These are phyloP conservation scores for Russula vinacea DNA, from an alignment of 768 basidiomycete species.

Conservation along the genomic window DNA sequence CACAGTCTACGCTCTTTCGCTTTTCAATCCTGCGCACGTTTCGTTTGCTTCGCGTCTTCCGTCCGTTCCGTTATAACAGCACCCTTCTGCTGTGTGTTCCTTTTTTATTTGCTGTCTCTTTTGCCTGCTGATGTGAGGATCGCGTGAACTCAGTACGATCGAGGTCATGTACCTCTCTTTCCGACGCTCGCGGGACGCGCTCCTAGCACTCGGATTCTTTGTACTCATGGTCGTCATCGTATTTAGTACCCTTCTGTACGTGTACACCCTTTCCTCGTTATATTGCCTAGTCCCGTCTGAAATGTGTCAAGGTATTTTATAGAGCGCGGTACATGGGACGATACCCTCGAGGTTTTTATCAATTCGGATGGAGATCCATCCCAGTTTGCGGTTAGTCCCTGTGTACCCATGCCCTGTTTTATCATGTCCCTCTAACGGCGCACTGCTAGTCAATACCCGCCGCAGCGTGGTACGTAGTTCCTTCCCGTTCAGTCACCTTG, in stretches of 20 bases:
- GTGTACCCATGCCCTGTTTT: not conserved
- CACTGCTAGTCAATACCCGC: slow-evolving; percentile 58
- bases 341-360: slow-evolving; percentile 71
- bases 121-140: not conserved
- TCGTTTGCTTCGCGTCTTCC: slow-evolving; percentile 82
- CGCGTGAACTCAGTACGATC: slow-evolving; percentile 55
- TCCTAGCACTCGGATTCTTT: slow-evolving; percentile 85
- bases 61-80: slow-evolving; percentile 82
- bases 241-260: slow-evolving; percentile 77
- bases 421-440: not conserved
- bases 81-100: slow-evolving; percentile 67
- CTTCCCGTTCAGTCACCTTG: slow-evolving; percentile 1
- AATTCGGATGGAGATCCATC: slow-evolving; percentile 82
- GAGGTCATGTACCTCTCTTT: slow-evolving; percentile 93
- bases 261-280: not conserved
- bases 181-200: slow-evolving; percentile 78
- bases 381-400: slow-evolving; percentile 60
- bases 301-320: slow-evolving; percentile 65
- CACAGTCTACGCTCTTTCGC: slow-evolving; percentile 77
- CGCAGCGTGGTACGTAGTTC: slow-evolving; percentile 64
- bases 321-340: slow-evolving; percentile 89
- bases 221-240: slow-evolving; percentile 83
- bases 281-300: not conserved
- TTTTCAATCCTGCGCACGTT: slow-evolving; percentile 92
- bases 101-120: not conserved